Percentiles rank a stretch among this genome's conserved stretches.
Conservation (phyloP, 2,329 filamentous ascomycete species). For the Camillea tinctor region DNA sequence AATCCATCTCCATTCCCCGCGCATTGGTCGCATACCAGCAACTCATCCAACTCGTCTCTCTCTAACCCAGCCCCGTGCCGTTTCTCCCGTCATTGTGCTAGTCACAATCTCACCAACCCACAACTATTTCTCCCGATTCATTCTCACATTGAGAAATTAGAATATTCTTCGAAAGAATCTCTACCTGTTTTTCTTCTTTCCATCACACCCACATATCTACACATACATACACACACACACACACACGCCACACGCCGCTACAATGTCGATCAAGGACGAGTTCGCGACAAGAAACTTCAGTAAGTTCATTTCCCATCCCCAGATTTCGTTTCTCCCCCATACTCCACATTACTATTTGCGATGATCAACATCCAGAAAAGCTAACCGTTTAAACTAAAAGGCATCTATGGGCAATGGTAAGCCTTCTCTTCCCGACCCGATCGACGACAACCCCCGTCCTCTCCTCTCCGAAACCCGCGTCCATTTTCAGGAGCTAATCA, state of each 20-base stretch:
- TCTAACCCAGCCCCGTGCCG: background rate
- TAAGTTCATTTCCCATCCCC: constrained; percentile 41
- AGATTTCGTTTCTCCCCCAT: background rate
- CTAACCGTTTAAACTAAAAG: constrained; percentile 47
- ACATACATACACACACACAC: constrained; percentile 5
- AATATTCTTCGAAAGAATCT: constrained; percentile 1
- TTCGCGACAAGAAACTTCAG: constrained; percentile 74
- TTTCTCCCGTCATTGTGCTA: background rate
- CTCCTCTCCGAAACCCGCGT: constrained; percentile 2
- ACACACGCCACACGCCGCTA: constrained; percentile 34
- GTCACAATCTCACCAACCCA: background rate
- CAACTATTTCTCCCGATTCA: too few relatives aligned
- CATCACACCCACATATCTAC: background rate
- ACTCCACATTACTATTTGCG: constrained; percentile 1
- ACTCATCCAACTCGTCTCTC: too few relatives aligned
- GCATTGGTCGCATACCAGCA: background rate
- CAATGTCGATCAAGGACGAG: constrained; percentile 70
- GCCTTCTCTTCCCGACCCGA: constrained; percentile 30
- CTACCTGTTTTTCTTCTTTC: background rate
- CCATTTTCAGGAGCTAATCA: constrained; percentile 20
- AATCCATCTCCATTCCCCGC: too few relatives aligned
- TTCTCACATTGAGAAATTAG: background rate
- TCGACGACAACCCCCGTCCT: background rate
- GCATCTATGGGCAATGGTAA: constrained; percentile 77
- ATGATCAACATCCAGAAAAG: constrained; percentile 15